Evolutionary conservation across 768 basidiomycete species (phyloP), one percentile per base, ranked within the genome.

Genomic region (Tubosaeta brunneosetosa): DNA sequence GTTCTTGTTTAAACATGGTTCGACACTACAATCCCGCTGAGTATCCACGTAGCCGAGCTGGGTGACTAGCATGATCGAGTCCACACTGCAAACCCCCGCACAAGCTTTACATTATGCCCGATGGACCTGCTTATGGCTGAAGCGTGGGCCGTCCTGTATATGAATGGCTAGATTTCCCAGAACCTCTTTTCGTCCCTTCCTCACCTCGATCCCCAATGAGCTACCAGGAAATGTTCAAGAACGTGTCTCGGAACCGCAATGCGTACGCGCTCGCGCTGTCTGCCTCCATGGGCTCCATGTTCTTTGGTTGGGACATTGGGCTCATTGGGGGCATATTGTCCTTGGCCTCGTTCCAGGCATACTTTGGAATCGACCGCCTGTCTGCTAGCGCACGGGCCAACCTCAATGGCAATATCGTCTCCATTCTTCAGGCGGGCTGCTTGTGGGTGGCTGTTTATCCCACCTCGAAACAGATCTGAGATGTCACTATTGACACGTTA

Each of bases 341-440:
- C 17, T 63, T 81, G 13, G 36, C 59, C 5, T 77, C 79, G 3
- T 80, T 81, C 61, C 69, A 77, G 55, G 42, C 60, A 16, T 80
- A 77, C 58, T 80, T 81, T 61, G 77, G 77, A 12, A 46, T 80
- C 40, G 61, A 78, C 61, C 61, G 69, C 47, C 58, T 71, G 65
- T 68, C 63, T 22, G 55, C 72, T 2, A 55, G 59, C n/a, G 69
- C 73, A 9, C 65, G 64, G 27, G 77, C 78, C 19, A 62, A 73
- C 49, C 52, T 81, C 26, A 70, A 68, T 34, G 80, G 79, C 6
- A 77, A 80, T 53, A 77, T 81, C 26, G 80, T 81, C n/a, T 69
- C 79, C 0, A 67, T 78, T 27, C 59, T 80, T 25, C 79, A 80
- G 51, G 76, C 69, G 3, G 77, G 78, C 4, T 76, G 72, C 50